Percentiles rank a stretch among this genome's conserved stretches.
phyloP scores from a whole-genome alignment of 495 filamentous ascomycete species.

The Massariosphaeria phaeospora region DNA sequence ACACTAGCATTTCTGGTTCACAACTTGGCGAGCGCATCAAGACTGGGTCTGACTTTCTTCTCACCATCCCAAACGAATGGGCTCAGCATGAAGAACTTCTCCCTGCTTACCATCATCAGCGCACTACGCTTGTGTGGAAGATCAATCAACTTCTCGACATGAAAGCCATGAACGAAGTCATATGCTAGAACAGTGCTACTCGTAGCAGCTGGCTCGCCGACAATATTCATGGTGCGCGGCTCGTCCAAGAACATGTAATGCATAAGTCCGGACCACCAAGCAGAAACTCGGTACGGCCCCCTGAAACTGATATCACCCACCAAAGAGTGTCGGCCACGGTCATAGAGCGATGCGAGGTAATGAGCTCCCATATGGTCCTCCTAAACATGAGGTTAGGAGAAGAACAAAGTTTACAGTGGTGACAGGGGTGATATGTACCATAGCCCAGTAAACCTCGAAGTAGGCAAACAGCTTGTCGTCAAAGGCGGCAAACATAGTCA shows the following conservation, averaged over 20 bases:
- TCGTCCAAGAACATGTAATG: slow-evolving; percentile 69
- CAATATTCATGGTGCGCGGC: slow-evolving; percentile 55
- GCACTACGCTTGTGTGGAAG: slow-evolving; percentile 62
- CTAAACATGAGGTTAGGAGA: slow-evolving; percentile 35
- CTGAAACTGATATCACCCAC: slow-evolving; percentile 60
- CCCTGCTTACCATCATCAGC: slow-evolving; percentile 55
- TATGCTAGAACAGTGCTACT: slow-evolving; percentile 58
- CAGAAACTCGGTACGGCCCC: slow-evolving; percentile 60
- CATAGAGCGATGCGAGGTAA: slow-evolving; percentile 58
- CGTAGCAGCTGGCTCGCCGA: slow-evolving; percentile 62
- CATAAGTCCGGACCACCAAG: slow-evolving; percentile 65
- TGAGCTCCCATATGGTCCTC: slow-evolving; percentile 64
- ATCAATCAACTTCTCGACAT: slow-evolving; percentile 61
- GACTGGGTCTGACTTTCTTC: slow-evolving; percentile 20
- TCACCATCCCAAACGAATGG: slow-evolving; percentile 44
- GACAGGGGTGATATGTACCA: slow-evolving; percentile 43
- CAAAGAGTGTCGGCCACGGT: slow-evolving; percentile 64
- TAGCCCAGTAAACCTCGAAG: slow-evolving; percentile 68
- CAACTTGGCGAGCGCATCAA: slow-evolving; percentile 29
- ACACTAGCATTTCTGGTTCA: too few species aligned
- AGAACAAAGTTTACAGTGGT: neutral
- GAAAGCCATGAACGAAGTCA: slow-evolving; percentile 61
- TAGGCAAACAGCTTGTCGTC: slow-evolving; percentile 60
- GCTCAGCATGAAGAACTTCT: slow-evolving; percentile 64
- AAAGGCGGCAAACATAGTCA: slow-evolving; percentile 59